Percentiles rank a stretch among this genome's conserved stretches.
Conservation (phyloP, 148 eudicot genomes). For the Rheum nobile region DNA sequence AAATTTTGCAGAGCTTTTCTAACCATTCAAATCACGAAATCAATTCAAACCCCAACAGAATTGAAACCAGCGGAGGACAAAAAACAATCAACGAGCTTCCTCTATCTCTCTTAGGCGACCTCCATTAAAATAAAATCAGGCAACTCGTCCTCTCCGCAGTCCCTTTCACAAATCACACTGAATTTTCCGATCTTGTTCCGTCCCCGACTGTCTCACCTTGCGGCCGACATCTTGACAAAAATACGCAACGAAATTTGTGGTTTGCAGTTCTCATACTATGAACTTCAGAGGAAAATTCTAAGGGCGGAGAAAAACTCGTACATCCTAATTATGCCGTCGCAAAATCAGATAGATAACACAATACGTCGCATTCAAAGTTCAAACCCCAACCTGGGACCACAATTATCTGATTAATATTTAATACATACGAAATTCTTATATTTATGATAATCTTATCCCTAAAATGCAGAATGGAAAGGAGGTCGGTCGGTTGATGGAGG, state of each 20-base stretch:
- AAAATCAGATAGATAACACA: neutral
- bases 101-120: neutral
- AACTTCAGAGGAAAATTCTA: neutral
- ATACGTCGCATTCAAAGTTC: neutral
- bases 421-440: neutral
- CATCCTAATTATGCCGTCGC: neutral
- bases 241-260: neutral
- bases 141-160: neutral
- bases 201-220: constrained; percentile 1
- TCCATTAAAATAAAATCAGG: neutral
- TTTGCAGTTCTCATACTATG: neutral
- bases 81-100: neutral
- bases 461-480: neutral
- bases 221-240: neutral
- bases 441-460: neutral
- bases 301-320: neutral
- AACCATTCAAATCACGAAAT: neutral
- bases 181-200: neutral
- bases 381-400: neutral
- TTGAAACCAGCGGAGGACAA: neutral
- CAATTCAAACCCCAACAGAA: neutral
- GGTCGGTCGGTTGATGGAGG: neutral
- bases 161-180: constrained; percentile 2
- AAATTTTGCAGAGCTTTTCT: neutral
- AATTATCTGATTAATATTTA: neutral